phyloP scores from a whole-genome alignment of 2,329 filamentous ascomycete species.

The Chaetomium strumarium region DNA sequence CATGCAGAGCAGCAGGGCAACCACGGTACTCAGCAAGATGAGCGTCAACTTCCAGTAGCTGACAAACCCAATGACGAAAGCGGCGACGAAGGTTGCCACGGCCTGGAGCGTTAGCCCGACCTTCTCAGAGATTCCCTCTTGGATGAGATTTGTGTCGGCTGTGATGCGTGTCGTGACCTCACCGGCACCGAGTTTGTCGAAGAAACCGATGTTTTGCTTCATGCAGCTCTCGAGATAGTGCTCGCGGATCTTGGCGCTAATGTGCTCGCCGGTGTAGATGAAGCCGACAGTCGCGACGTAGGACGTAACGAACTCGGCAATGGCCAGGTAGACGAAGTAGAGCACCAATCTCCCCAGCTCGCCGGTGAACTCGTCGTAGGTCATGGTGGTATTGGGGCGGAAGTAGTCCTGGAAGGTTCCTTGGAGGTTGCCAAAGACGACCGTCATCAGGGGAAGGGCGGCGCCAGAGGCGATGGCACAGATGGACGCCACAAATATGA shows the following conservation, averaged over 20 bases:
- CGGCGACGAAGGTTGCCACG: slow-evolving; percentile 75
- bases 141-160: slow-evolving; percentile 85
- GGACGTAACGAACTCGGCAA: slow-evolving; percentile 70
- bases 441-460: slow-evolving; percentile 72
- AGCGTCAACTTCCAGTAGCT: slow-evolving; percentile 91
- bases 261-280: slow-evolving; percentile 79
- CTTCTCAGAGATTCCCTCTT: slow-evolving; percentile 91
- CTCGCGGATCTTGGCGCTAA: slow-evolving; percentile 71
- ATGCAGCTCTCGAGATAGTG: slow-evolving; percentile 80
- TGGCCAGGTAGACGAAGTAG: slow-evolving; percentile 80
- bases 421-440: slow-evolving; percentile 73
- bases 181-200: slow-evolving; percentile 86
- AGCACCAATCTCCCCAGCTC: slow-evolving; percentile 60
- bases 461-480: slow-evolving; percentile 67
- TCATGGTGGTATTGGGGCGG: slow-evolving; percentile 36
- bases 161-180: slow-evolving; percentile 95
- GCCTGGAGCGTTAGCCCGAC: slow-evolving; percentile 71
- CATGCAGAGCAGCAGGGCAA: slow-evolving; percentile 75
- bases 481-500: slow-evolving; percentile 56
- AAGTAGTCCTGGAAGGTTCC: slow-evolving; percentile 64
- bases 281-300: slow-evolving; percentile 83
- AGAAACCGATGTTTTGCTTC: slow-evolving; percentile 85
- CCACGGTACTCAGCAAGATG: slow-evolving; percentile 75
- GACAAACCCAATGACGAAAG: slow-evolving; percentile 85
- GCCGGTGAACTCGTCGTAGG: slow-evolving; percentile 50